Percentiles rank a stretch among this genome's conserved stretches.
Evolutionary conservation across 371 early-diverging fungal genomes (phyloP).

Genomic region (Caulochytrium protostelioides): DNA sequence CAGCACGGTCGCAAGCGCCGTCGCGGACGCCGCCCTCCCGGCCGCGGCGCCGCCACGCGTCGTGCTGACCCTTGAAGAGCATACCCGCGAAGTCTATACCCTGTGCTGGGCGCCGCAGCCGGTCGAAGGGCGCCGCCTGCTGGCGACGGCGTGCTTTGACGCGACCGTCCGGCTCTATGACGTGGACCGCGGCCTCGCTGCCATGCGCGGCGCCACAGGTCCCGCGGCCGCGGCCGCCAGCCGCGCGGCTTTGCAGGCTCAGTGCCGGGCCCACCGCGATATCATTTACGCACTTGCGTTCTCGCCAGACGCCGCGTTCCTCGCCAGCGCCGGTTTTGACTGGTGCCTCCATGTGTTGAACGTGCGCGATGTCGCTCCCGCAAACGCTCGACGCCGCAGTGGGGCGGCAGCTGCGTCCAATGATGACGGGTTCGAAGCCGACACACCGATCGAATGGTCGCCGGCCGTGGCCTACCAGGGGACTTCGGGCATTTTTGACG

Average conservation of each 20-base stretch:
- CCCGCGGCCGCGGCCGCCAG: no score
- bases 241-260: no score
- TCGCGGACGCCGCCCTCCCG: conserved; percentile 23
- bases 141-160: conserved; percentile 74
- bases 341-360: conserved; percentile 50
- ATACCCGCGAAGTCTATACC: conserved; percentile 53
- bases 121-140: conserved; percentile 15
- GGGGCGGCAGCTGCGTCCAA: no score
- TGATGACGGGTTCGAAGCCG: no score
- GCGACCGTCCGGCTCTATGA: conserved; percentile 78
- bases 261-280: conserved; percentile 44
- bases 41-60: no score
- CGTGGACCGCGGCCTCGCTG: conserved; percentile 39
- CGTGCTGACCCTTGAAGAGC: conserved; percentile 47
- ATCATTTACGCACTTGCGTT: conserved; percentile 71
- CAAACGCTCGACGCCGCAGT: no score
- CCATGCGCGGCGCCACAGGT: no score
- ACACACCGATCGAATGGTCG: no score
- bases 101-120: conserved; percentile 39
- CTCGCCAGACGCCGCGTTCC: conserved; percentile 51
- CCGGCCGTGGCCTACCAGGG: no score
- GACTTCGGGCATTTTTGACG: no score
- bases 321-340: conserved; percentile 79
- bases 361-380: no score
- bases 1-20: conserved; percentile 10